Base-by-base conservation (phyloP, 176 grass and related monocot species). In the Pharus latifolius region DNA sequence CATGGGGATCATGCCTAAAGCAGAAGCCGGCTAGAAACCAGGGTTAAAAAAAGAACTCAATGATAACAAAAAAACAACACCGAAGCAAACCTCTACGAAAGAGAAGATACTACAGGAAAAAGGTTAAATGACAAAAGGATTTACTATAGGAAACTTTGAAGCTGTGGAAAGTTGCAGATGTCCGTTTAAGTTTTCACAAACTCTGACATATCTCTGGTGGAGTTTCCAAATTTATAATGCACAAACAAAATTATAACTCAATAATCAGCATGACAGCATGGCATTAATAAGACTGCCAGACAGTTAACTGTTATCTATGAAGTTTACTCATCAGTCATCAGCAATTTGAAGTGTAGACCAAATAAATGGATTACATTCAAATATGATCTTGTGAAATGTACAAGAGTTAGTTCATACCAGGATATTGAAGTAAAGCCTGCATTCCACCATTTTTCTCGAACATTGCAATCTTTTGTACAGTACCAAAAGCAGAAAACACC, bases 401-500 rank as follows among this genome's bases (percentile, higher is more conserved):
- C 11, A 50, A 20, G 9, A 66, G 18, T 67, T 37, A 73, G 53
- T 7, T 56, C 56, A 77, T 83, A 99, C 95, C 87, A 65, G 81
- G 84, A 81, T 99, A 99, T 56, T 99, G 95, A 76, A 99, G 83
- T 26, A 99, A 76, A 62, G 95, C 95, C 71, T 99, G 95, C 82
- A 94, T 78, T 62, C 87, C 86, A 83, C 95, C 90, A 28, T 90
- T 91, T 75, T 94, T 99, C 78, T 99, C 95, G 34, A 99, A 99
- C 74, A 99, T 99, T 80, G 87, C 81, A 81, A 99, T 99, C 73
- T 99, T 94, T 72, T 91, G 95, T 41, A 94, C 90, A 60, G 68
- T 76, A 54, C 95, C 95, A 81, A 94, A 94, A 49, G 95, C 76
- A 75, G 95, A 99, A 28, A 99, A 99, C n/a, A 99, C 95, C 90